Evolutionary conservation across 1,284 basidiomycete genomes (phyloP).

Genomic region (Tetrapyrgos nigripes): DNA sequence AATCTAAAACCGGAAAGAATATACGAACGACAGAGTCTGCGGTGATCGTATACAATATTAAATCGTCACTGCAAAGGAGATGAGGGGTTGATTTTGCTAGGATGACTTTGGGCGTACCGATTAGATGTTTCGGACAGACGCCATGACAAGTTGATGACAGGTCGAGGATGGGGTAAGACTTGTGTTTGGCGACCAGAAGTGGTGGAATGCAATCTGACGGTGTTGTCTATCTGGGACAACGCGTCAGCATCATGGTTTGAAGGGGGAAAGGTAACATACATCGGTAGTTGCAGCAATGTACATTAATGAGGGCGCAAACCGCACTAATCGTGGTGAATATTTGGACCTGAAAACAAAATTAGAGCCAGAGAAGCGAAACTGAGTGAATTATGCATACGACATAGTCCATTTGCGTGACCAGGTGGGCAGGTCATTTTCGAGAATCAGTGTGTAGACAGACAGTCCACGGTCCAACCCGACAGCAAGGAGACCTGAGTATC

Average conservation of each 20-base stretch:
- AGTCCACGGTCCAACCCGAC: constrained; percentile 64
- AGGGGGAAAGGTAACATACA: constrained; percentile 43
- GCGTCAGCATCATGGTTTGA: constrained; percentile 9
- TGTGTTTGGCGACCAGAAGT: constrained; percentile 74
- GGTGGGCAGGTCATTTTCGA: constrained; percentile 80
- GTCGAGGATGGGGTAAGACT: constrained; percentile 68
- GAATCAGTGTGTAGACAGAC: constrained; percentile 73
- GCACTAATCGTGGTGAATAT: constrained; percentile 54
- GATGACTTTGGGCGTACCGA: constrained; percentile 53
- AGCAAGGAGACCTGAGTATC: constrained; percentile 66
- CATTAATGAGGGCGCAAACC: constrained; percentile 77
- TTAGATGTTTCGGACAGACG: constrained; percentile 68
- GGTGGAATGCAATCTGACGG: constrained; percentile 72
- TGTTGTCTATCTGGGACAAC: constrained; percentile 56
- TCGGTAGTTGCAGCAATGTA: constrained; percentile 70
- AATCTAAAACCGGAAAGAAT: constrained; percentile 88
- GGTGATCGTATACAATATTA: constrained; percentile 80
- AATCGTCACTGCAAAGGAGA: constrained; percentile 62
- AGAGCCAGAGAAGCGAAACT: not conserved
- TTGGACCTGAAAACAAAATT: constrained; percentile 16
- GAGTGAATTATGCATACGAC: constrained; percentile 49
- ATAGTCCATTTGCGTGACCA: constrained; percentile 80
- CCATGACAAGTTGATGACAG: constrained; percentile 71
- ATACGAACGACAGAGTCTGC: constrained; percentile 80
- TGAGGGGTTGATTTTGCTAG: constrained; percentile 10